A percentile compares a stretch with the other conserved stretches of the same genome.
These are phyloP conservation scores for Grigorovia jiainica DNA, from an alignment of 805 yeast genomes.

Conservation along the genomic window DNA sequence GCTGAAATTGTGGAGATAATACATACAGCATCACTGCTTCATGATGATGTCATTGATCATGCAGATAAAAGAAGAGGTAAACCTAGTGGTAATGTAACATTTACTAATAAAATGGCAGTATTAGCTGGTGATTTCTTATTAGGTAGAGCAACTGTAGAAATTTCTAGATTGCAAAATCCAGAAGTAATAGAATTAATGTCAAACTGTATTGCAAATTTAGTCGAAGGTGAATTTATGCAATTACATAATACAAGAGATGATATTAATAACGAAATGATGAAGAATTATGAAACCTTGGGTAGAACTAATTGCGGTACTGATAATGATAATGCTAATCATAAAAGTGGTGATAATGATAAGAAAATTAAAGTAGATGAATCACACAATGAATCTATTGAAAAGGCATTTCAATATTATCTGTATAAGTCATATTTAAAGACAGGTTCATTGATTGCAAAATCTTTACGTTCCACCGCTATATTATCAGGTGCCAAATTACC, in stretches of 20 bases:
- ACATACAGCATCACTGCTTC: conserved; percentile 90
- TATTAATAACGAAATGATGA: conserved; percentile 24
- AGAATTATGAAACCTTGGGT: too few species aligned
- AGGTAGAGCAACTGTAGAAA: conserved; percentile 93
- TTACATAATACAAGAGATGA: conserved; percentile 81
- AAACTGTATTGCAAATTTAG: conserved; percentile 91
- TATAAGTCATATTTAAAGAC: conserved; percentile 95
- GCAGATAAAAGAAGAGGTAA: conserved; percentile 83
- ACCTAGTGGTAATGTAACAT: conserved; percentile 87
- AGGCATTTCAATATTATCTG: conserved; percentile 90
- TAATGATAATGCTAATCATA: not conserved
- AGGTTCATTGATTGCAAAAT: conserved; percentile 88
- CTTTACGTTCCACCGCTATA: conserved; percentile 87
- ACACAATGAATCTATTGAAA: conserved; percentile 58
- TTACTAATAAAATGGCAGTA: conserved; percentile 95
- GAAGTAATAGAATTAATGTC: conserved; percentile 94
- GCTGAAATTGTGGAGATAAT: conserved; percentile 98
- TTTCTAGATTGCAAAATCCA: conserved; percentile 88
- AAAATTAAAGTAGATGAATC: conserved; percentile 5
- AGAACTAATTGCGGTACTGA: not conserved
- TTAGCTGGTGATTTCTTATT: conserved; percentile 92
- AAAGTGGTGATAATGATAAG: not conserved
- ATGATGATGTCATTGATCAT: conserved; percentile 92
- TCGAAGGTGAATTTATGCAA: conserved; percentile 99
- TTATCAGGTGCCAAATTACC: conserved; percentile 71